Conservation (phyloP, 2,329 filamentous ascomycete species). For the Venturia aucupariae region DNA sequence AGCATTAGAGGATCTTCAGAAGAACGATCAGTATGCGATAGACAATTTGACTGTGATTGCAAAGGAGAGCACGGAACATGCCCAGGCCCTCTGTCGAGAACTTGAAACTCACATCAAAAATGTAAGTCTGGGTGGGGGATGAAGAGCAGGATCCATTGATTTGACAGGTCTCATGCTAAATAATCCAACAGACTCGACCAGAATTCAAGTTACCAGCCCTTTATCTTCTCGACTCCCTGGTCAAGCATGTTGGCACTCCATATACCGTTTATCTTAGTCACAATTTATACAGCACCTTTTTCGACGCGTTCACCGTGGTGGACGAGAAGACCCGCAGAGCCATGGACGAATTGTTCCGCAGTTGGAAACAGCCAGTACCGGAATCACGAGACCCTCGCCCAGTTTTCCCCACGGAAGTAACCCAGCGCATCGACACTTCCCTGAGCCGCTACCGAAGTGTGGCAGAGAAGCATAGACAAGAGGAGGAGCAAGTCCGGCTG, state of each 20-base stretch:
- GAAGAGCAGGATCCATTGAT: slow-evolving; percentile 19
- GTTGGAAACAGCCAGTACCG: slow-evolving; percentile 94
- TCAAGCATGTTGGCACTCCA: slow-evolving; percentile 96
- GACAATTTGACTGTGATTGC: slow-evolving; percentile 96
- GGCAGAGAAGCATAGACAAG: slow-evolving; percentile 41
- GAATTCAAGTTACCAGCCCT: slow-evolving; percentile 88
- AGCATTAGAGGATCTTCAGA: slow-evolving; percentile 81
- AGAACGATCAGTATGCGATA: slow-evolving; percentile 91
- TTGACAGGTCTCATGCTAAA: slow-evolving; percentile 29
- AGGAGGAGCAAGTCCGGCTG: slow-evolving; percentile 37
- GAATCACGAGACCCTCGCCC: slow-evolving; percentile 88
- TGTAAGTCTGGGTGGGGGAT: slow-evolving; percentile 53
- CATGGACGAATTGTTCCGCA: slow-evolving; percentile 95
- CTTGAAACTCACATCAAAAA: slow-evolving; percentile 89
- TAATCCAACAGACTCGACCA: slow-evolving; percentile 61
- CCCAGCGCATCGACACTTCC: slow-evolving; percentile 86
- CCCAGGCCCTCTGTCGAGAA: slow-evolving; percentile 81
- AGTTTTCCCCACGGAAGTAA: slow-evolving; percentile 81
- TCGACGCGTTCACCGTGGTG: slow-evolving; percentile 90
- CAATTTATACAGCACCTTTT: slow-evolving; percentile 87
- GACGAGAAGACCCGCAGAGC: slow-evolving; percentile 74
- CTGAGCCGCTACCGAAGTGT: slow-evolving; percentile 70
- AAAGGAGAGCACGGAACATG: slow-evolving; percentile 93
- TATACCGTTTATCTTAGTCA: slow-evolving; percentile 93
- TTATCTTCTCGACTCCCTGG: slow-evolving; percentile 95